phyloP scores from a whole-genome alignment of 352 stramenopile species.

The Phytophthora hybrid region DNA sequence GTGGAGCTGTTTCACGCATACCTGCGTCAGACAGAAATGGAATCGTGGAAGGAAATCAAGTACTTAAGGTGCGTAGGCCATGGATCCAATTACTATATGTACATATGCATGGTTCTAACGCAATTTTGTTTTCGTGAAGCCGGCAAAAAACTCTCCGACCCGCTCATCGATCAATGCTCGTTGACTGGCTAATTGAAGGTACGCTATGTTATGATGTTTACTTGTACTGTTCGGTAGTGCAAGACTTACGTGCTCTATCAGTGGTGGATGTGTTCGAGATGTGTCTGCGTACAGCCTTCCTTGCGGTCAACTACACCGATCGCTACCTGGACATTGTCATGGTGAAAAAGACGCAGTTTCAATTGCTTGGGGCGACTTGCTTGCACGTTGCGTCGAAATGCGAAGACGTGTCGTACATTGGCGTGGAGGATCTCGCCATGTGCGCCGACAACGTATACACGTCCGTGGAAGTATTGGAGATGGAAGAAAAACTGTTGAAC shows the following conservation, averaged over 20 bases:
- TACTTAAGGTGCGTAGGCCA: slow-evolving; percentile 70
- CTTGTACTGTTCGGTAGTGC: not conserved
- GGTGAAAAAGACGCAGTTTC: slow-evolving; percentile 91
- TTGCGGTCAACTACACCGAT: slow-evolving; percentile 93
- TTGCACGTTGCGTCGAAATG: slow-evolving; percentile 92
- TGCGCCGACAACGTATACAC: slow-evolving; percentile 93
- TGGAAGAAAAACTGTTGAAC: slow-evolving; percentile 93
- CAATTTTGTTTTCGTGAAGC: slow-evolving; percentile 34
- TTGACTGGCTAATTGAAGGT: slow-evolving; percentile 94
- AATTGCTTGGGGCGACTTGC: slow-evolving; percentile 91
- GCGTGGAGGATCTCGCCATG: slow-evolving; percentile 91
- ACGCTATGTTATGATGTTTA: slow-evolving; percentile 5
- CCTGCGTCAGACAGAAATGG: slow-evolving; percentile 76
- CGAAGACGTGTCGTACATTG: slow-evolving; percentile 94
- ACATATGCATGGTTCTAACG: slow-evolving; percentile 5
- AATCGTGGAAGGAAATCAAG: slow-evolving; percentile 89
- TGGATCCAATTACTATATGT: not conserved
- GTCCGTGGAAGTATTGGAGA: slow-evolving; percentile 89
- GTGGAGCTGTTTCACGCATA: slow-evolving; percentile 85
- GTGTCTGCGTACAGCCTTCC: slow-evolving; percentile 89
- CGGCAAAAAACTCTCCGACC: slow-evolving; percentile 85
- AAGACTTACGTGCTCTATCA: slow-evolving; percentile 23
- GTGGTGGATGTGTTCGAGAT: slow-evolving; percentile 95
- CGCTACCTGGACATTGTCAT: slow-evolving; percentile 89
- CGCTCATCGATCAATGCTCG: slow-evolving; percentile 90